Evolutionary conservation across 2,329 filamentous ascomycete species (phyloP), one percentile per base, ranked within the genome.

Genomic region (Apiospora rasikravindrae): DNA sequence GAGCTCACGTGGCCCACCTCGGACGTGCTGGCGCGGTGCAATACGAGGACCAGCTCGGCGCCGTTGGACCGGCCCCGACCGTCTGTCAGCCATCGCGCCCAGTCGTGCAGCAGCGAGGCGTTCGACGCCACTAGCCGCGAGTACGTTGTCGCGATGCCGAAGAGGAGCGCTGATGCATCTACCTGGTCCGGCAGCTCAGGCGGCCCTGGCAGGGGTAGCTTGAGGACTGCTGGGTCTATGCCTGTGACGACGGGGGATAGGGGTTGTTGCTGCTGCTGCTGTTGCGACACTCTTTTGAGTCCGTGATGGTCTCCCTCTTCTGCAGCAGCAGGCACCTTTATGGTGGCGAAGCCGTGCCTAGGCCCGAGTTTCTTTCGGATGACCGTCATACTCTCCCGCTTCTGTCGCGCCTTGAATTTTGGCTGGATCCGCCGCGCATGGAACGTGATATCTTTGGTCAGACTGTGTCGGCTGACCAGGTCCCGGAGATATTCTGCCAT

Each of bases 41-140:
- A 79, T 22, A 82, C 78, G 45, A 87, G 77, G 22, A 86, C 75
- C 16, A 86, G 74, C 6, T 78, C 81, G 3, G 84, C 85, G 14
- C 86, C 85, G 73, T 86, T 86, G 2, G 82, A 82, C 16, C 76
- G 75, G 2, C 81, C 79, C 11, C 79, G 78, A 4, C 83, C 83
- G 64, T 84, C 79, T 0, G 86, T 86, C 71, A 87, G 80, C 84
- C 84, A 87, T 3, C 84, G 80, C 49, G 82, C 78, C 85, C 85
- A 87, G 72, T 83, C 82, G 57, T 78, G 79, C 7, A 86, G 75
- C 57, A 86, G 76, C 13, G 83, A 80, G 71, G 80, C 81, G 69
- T 86, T 80, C 13, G 80, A 77, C 61, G 82, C 80, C 2, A 78
- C 77, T 42, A 87, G 77, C 5, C 84, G 81, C 22, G 80, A 78